Evolutionary conservation across 768 basidiomycete genomes (phyloP).

Genomic region (Suillus spraguei): DNA sequence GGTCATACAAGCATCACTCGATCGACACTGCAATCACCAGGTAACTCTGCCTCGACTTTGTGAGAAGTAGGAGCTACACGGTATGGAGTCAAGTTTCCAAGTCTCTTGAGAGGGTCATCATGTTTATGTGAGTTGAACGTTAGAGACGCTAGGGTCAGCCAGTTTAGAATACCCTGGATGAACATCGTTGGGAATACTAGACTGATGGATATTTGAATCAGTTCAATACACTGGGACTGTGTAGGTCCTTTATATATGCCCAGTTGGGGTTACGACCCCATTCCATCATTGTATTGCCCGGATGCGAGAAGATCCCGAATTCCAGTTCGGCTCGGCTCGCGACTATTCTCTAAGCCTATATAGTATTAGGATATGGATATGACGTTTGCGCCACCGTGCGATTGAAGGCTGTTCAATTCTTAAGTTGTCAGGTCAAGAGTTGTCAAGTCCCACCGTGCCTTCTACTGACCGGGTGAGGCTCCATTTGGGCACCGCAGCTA

Average conservation of each 20-base stretch:
- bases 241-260: slow-evolving; percentile 1
- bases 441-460: no score
- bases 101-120: slow-evolving; percentile 10
- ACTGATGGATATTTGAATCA: not conserved
- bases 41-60: slow-evolving; percentile 28
- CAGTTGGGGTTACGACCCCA: not conserved
- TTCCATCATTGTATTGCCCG: not conserved
- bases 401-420: no score
- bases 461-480: no score
- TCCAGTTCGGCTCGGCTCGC: not conserved
- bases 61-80: slow-evolving; percentile 25
- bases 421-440: no score
- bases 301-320: not conserved
- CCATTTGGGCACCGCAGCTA: no score
- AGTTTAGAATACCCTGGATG: slow-evolving; percentile 1
- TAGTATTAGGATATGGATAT: no score
- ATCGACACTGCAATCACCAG: slow-evolving; percentile 34
- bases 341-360: not conserved
- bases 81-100: slow-evolving; percentile 37
- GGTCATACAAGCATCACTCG: slow-evolving; percentile 34
- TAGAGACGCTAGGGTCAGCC: slow-evolving; percentile 6
- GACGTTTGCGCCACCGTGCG: not conserved
- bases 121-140: not conserved
- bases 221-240: not conserved
- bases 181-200: slow-evolving; percentile 4